Conservation (phyloP, 345 rosid genomes). For the Schrenkiella parvula region DNA sequence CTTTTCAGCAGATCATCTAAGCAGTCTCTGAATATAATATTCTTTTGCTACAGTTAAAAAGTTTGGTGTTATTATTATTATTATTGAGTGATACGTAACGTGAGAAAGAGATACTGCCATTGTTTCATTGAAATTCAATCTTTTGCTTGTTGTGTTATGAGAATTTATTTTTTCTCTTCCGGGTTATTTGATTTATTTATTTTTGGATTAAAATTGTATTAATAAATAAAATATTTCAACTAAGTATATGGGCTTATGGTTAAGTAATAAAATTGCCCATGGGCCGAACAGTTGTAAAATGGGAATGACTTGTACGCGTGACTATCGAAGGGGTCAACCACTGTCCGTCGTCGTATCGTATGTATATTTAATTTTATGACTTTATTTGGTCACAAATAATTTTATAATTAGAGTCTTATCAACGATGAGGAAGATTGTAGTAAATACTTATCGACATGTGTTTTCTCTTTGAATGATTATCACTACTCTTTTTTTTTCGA, state of each 20-base stretch:
- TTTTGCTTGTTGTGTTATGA: slow-evolving; percentile 18
- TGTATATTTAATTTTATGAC: too few species aligned
- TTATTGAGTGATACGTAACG: slow-evolving; percentile 1
- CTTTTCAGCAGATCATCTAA: not conserved
- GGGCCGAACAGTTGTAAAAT: too few species aligned
- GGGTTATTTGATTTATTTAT: not conserved
- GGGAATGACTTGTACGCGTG: too few species aligned
- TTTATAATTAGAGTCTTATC: too few species aligned
- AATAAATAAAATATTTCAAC: not conserved
- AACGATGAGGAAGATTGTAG: too few species aligned
- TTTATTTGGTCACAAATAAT: too few species aligned
- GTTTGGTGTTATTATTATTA: slow-evolving; percentile 13
- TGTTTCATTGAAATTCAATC: slow-evolving; percentile 22
- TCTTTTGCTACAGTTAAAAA: slow-evolving; percentile 1
- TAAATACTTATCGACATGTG: too few species aligned
- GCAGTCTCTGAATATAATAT: slow-evolving; percentile 19
- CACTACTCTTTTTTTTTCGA: not conserved
- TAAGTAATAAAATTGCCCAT: not conserved
- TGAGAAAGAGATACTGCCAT: slow-evolving; percentile 1
- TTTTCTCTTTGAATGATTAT: too few species aligned
- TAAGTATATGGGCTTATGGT: not conserved
- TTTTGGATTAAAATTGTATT: not conserved
- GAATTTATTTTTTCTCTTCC: not conserved
- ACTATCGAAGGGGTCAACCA: too few species aligned
- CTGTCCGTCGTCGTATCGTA: too few species aligned